phyloP scores from a whole-genome alignment of 192 early-diverging fungal genomes.

The Coemansia sp. region DNA sequence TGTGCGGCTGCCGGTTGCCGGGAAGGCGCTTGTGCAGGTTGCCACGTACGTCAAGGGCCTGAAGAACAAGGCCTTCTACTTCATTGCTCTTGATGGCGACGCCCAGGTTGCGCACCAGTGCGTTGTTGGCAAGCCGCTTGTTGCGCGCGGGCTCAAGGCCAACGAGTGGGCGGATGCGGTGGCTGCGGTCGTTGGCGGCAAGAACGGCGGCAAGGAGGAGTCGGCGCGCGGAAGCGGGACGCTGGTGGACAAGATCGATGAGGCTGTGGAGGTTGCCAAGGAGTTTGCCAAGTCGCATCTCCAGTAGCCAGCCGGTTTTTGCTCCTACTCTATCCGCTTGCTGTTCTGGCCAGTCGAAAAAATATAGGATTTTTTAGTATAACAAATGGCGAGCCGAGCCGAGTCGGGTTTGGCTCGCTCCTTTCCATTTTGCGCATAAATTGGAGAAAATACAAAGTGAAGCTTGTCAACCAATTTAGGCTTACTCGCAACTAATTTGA shows the following conservation, averaged over 20 bases:
- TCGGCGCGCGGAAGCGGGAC: slow-evolving; percentile 88
- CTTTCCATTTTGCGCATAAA: neutral
- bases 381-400: neutral
- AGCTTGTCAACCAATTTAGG: neutral
- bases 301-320: too few relatives aligned
- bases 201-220: slow-evolving; percentile 93
- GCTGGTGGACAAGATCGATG: slow-evolving; percentile 62
- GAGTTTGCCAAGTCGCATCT: slow-evolving; percentile 66
- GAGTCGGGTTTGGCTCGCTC: neutral
- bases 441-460: neutral
- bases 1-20: slow-evolving; percentile 66
- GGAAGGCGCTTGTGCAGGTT: slow-evolving; percentile 82
- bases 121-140: slow-evolving; percentile 75
- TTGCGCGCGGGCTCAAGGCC: slow-evolving; percentile 82
- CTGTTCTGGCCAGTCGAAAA: neutral
- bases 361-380: neutral
- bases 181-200: slow-evolving; percentile 80
- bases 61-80: slow-evolving; percentile 80
- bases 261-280: slow-evolving; percentile 72
- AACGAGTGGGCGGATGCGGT: slow-evolving; percentile 89
- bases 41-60: slow-evolving; percentile 77
- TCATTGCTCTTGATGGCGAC: slow-evolving; percentile 76
- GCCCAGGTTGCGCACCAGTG: slow-evolving; percentile 76
- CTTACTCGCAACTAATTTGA: neutral
- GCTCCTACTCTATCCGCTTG: too few relatives aligned